A percentile compares a stretch with the other conserved stretches of the same genome.
These are phyloP conservation scores for Martensiomyces pterosporus DNA, from an alignment of 192 early-diverging fungal species.

Conservation along the genomic window DNA sequence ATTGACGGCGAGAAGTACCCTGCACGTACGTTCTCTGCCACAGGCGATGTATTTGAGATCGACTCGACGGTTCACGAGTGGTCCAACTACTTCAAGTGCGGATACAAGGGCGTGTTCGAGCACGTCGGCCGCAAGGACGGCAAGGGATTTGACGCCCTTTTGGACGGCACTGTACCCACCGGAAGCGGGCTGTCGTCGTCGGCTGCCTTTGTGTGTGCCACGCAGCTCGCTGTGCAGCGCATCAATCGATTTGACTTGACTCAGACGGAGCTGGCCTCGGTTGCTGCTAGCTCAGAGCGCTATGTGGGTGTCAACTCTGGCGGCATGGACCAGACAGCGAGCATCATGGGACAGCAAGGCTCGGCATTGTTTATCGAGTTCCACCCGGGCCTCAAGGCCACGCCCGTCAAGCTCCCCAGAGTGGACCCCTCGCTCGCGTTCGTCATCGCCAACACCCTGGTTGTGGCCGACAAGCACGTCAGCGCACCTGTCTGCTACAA, in stretches of 20 bases:
- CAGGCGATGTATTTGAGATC: constrained; percentile 57
- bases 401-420: constrained; percentile 62
- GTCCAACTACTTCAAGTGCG: constrained; percentile 92
- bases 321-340: constrained; percentile 92
- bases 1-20: constrained; percentile 23
- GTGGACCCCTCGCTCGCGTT: constrained; percentile 59
- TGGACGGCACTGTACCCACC: constrained; percentile 79
- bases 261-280: constrained; percentile 48
- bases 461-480: constrained; percentile 79
- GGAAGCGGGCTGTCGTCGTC: constrained; percentile 90
- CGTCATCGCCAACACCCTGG: constrained; percentile 86
- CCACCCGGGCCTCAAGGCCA: constrained; percentile 62
- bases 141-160: constrained; percentile 59
- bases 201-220: constrained; percentile 80
- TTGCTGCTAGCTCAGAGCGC: constrained; percentile 75
- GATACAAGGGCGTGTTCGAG: constrained; percentile 57
- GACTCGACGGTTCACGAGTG: constrained; percentile 69
- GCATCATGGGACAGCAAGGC: constrained; percentile 71
- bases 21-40: constrained; percentile 17
- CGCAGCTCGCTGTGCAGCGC: constrained; percentile 64
- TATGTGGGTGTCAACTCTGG: constrained; percentile 76
- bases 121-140: constrained; percentile 13
- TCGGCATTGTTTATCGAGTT: constrained; percentile 83
- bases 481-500: constrained; percentile 90
- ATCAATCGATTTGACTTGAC: constrained; percentile 18